Conservation (phyloP, 129 eudicot species). For the Saussurea involucrata region DNA sequence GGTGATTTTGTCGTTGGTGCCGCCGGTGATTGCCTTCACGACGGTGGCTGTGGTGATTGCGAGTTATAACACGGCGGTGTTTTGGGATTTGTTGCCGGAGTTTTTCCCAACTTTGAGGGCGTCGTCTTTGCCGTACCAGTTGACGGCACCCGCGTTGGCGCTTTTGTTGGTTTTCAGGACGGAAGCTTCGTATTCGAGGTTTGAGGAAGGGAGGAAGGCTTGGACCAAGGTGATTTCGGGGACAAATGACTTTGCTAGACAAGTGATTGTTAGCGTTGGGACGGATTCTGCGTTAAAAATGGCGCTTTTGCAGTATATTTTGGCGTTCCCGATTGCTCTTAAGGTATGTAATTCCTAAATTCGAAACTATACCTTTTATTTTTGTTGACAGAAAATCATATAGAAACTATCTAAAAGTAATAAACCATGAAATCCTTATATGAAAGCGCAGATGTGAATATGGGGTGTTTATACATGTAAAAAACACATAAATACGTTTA, state of each 20-base stretch:
- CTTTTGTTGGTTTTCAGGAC: slow-evolving; percentile 93
- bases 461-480: neutral
- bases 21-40: slow-evolving; percentile 84
- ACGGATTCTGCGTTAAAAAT: slow-evolving; percentile 47
- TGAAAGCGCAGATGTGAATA: neutral
- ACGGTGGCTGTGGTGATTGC: slow-evolving; percentile 70
- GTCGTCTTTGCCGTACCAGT: slow-evolving; percentile 90
- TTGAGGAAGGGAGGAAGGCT: slow-evolving; percentile 89
- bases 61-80: slow-evolving; percentile 74
- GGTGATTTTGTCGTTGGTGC: slow-evolving; percentile 79
- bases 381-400: neutral
- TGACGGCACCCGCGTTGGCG: slow-evolving; percentile 97
- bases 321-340: slow-evolving; percentile 91
- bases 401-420: neutral
- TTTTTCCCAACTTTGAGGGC: slow-evolving; percentile 77
- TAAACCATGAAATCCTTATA: no score
- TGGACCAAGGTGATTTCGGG: slow-evolving; percentile 85
- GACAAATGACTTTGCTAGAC: slow-evolving; percentile 81
- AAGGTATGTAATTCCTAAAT: slow-evolving; percentile 49
- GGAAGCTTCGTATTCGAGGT: slow-evolving; percentile 98
- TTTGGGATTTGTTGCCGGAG: slow-evolving; percentile 69
- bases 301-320: slow-evolving; percentile 81
- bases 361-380: neutral
- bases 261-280: slow-evolving; percentile 76
- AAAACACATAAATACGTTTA: no score